phyloP scores from a whole-genome alignment of 2,329 filamentous ascomycete genomes.

The Geosmithia putterillii region DNA sequence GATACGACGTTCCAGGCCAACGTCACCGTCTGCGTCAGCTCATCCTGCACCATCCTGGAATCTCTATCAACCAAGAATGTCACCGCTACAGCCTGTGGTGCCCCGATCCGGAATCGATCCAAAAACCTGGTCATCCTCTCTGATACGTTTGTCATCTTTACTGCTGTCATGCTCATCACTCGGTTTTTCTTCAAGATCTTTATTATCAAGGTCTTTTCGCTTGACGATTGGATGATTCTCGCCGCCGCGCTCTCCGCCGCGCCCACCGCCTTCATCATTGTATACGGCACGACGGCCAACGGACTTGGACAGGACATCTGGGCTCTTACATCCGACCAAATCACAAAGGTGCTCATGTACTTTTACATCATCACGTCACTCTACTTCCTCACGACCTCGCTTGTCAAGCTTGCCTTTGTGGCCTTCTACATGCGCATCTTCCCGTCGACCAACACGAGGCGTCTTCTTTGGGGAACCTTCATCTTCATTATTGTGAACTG shows the following conservation, averaged over 20 bases:
- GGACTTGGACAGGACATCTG: conserved; percentile 41
- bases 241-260: conserved; percentile 5
- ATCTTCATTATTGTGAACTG: conserved; percentile 24
- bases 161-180: conserved; percentile 25
- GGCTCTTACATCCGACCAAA: conserved; percentile 26
- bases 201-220: conserved; percentile 4
- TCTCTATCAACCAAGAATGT: conserved; percentile 4
- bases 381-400: conserved; percentile 32
- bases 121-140: conserved; percentile 19
- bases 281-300: conserved; percentile 17
- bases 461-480: conserved; percentile 27
- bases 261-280: conserved; percentile 15
- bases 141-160: conserved; percentile 19
- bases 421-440: conserved; percentile 46
- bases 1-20: conserved; percentile 4
- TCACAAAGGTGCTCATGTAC: conserved; percentile 29
- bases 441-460: conserved; percentile 22
- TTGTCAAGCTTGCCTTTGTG: conserved; percentile 38
- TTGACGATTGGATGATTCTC: conserved; percentile 8
- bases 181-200: conserved; percentile 24
- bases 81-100: conserved; percentile 13
- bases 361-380: conserved; percentile 29
- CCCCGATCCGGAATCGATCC: conserved; percentile 16
- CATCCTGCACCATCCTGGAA: conserved; percentile 6
- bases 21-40: conserved; percentile 1